phyloP scores from a whole-genome alignment of 495 filamentous ascomycete species.

The Penicillium lagena region DNA sequence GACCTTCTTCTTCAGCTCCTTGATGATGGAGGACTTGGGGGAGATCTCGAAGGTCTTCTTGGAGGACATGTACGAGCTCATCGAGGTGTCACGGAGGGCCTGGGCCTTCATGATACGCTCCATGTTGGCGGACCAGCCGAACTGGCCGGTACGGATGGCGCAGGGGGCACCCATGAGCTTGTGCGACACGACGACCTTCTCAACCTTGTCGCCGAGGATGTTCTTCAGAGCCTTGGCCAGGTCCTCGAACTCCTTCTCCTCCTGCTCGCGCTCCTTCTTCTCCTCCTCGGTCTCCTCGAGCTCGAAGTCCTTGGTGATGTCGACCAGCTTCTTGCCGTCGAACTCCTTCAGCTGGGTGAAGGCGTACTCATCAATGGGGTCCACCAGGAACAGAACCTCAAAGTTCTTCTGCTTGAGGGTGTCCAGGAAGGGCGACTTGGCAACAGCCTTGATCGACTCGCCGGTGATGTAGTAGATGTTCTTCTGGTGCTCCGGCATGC shows the following conservation, averaged over 20 bases:
- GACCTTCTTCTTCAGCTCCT: slow-evolving; percentile 98
- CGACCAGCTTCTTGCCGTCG: slow-evolving; percentile 98
- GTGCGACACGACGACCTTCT: slow-evolving; percentile 99
- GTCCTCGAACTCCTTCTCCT: slow-evolving; percentile 95
- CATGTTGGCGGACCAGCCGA: slow-evolving; percentile 99
- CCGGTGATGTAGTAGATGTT: slow-evolving; percentile 99
- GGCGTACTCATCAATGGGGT: slow-evolving; percentile 99
- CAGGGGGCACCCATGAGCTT: slow-evolving; percentile 94
- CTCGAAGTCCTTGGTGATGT: slow-evolving; percentile 99
- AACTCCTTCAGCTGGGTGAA: slow-evolving; percentile 99
- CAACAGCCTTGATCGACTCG: slow-evolving; percentile 96
- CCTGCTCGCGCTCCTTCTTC: slow-evolving; percentile 91
- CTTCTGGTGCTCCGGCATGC: slow-evolving; percentile 99
- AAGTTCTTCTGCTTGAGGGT: slow-evolving; percentile 99
- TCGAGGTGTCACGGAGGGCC: slow-evolving; percentile 98
- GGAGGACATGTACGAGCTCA: slow-evolving; percentile 99
- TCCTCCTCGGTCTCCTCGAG: slow-evolving; percentile 99
- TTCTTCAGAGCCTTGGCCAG: slow-evolving; percentile 97
- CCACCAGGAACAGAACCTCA: slow-evolving; percentile 97
- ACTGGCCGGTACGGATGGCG: slow-evolving; percentile 98
- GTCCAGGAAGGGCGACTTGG: slow-evolving; percentile 98
- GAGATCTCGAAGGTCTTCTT: slow-evolving; percentile 99
- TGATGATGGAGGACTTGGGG: slow-evolving; percentile 94
- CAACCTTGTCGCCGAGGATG: slow-evolving; percentile 97
- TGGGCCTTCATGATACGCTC: slow-evolving; percentile 99